Evolutionary conservation across 192 early-diverging fungal genomes (phyloP), one percentile per base, ranked within the genome.

Genomic region (Funneliformis mosseae): DNA sequence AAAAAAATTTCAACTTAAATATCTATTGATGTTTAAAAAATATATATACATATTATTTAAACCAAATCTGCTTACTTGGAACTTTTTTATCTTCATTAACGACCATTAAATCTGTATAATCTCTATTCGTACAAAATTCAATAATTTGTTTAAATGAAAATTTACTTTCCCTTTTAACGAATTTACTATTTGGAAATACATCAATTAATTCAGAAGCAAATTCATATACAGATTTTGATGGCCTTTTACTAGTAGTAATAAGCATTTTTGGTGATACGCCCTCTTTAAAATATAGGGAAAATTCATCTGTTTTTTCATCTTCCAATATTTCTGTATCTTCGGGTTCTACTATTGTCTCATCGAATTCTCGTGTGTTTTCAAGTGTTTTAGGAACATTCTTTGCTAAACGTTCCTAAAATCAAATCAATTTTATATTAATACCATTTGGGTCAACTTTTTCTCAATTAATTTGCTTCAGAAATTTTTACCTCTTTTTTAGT

Each of bases 61-160:
- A n/a, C n/a, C n/a, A n/a, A n/a, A 59, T 16, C 60, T 61, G 59
- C 92, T 74, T 89, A 95, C 93, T 94, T 33, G 97, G 96, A 79
- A 88, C 85, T 84, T 97, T 97, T 67, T 89, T 91, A 89, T 98
- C 96, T 82, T 99, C 97, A 76, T 96, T 94, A 48, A 99, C 91
- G 69, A 99, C 92, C 55, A 98, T 90, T 69, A 98, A 79, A 83
- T 99, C 98, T 8, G 98, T 99, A 79, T 92, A 99, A 23, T 96
- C 93, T 43, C 95, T 87, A 71, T 96, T 93, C 27, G 88, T 94
- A 80, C 94, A 97, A 76, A 95, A 91, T 85, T 97, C 90, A 39
- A 98, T 92, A 78, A 99, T 96, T 85, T 95, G 90, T 76, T 94
- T 94, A 77, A 98, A 89, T 79, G 95, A 94, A 82, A 94, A 95